A percentile compares a stretch with the other conserved stretches of the same genome.
Conservation (phyloP, 805 yeast genomes). For the Metschnikowia shivogae region DNA sequence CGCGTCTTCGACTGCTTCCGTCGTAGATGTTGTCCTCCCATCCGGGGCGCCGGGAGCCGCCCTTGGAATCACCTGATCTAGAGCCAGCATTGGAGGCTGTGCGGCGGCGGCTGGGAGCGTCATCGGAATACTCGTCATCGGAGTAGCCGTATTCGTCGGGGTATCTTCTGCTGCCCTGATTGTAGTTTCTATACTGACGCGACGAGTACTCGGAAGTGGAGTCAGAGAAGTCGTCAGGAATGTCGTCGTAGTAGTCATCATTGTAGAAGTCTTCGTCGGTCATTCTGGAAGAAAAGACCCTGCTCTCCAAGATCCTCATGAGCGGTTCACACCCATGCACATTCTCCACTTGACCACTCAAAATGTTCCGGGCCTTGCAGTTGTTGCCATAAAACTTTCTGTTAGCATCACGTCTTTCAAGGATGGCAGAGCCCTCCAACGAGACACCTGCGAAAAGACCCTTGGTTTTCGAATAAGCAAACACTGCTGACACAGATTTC, state of each 20-base stretch:
- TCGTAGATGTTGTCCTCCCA: constrained; percentile 93
- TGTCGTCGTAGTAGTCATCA: constrained; percentile 65
- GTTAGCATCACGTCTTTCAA: constrained; percentile 97
- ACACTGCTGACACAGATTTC: constrained; percentile 83
- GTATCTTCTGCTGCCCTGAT: constrained; percentile 21
- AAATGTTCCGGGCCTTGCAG: constrained; percentile 82
- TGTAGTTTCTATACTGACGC: constrained; percentile 17
- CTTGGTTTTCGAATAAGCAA: constrained; percentile 91
- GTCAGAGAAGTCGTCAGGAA: constrained; percentile 64
- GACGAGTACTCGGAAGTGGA: constrained; percentile 42
- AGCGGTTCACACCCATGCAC: constrained; percentile 89
- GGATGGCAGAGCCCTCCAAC: constrained; percentile 89
- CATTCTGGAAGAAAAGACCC: constrained; percentile 64
- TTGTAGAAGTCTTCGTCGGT: constrained; percentile 50
- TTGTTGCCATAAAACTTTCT: constrained; percentile 87
- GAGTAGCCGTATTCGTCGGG: constrained; percentile 33
- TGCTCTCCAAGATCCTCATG: constrained; percentile 78
- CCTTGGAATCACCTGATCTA: constrained; percentile 9
- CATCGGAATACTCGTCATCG: constrained; percentile 36
- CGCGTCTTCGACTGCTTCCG: constrained; percentile 27
- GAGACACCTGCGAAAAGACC: constrained; percentile 98
- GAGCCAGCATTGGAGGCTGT: constrained; percentile 18
- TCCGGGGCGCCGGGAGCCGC: constrained; percentile 34
- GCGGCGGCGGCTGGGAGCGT: constrained; percentile 25
- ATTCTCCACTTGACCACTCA: constrained; percentile 84